Evolutionary conservation across 345 rosid species (phyloP), one percentile per base, ranked within the genome.

Genomic region (Acer yangbiense): DNA sequence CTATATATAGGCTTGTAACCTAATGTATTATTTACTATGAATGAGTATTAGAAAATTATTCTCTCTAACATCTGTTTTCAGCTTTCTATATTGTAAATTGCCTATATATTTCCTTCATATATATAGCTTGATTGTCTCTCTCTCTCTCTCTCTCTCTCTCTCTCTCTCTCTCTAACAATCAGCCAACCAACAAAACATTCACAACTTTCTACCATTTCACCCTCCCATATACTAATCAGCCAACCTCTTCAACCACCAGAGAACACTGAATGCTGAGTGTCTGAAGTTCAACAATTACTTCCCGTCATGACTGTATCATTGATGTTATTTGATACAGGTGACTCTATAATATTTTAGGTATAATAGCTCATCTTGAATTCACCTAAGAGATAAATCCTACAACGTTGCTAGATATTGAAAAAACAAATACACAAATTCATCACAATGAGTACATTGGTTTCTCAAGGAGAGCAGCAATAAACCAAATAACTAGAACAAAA

Each of bases 401-500:
- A 71, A 48, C 52, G 23, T 54, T 52, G 29, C 61, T 7, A 4
- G 20, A 60, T 43, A 35, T 35, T 17, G 77, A 67, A 16, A 20
- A 72, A 46, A 13, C 9, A n/a, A 14, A 39, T 6, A 9, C 6
- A 10, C 2, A 7, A 21, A 61, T 73, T 50, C 55, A 73, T 41
- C 27, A 25, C 2, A 23, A 73, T 17, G 7, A 62, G 9, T 25
- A 73, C 23, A 57, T 35, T 57, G 20, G 66, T 41, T 6, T 35
- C 65, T 39, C 35, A 35, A 60, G 48, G 29, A 39, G 54, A 20
- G 21, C 27, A 21, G 18, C 18, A 58, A 21, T 35, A 44, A 25
- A 64, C 29, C 7, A 75, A 71, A 61, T 21, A 55, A 62, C 14
- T 35, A 68, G 57, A 70, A 79, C 55, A 69, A 60, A 50, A 74